phyloP scores from a whole-genome alignment of 306 rosid genomes.

The Casuarina equisetifolia region DNA sequence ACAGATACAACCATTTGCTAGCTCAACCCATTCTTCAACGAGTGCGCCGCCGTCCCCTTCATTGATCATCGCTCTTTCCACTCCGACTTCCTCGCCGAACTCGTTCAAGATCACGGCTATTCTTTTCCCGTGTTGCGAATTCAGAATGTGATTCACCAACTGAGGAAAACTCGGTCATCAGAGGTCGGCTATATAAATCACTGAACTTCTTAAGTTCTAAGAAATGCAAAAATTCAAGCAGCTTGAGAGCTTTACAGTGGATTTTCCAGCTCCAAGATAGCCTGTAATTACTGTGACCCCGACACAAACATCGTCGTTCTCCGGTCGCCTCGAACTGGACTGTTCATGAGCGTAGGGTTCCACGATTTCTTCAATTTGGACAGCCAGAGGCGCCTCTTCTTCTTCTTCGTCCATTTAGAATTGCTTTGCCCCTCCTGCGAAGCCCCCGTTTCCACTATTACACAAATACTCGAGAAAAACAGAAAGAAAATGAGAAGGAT shows the following conservation, averaged over 20 bases:
- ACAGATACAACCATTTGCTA: constrained; percentile 89
- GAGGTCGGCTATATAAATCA: not conserved
- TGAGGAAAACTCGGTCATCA: constrained; percentile 24
- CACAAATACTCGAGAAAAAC: too few species aligned
- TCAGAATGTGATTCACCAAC: constrained; percentile 83
- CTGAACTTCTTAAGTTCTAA: not conserved
- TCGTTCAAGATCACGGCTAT: constrained; percentile 94
- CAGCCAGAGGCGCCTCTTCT: constrained; percentile 77
- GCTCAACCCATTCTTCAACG: constrained; percentile 98
- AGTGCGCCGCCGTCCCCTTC: constrained; percentile 92
- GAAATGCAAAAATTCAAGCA: not conserved
- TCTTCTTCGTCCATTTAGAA: constrained; percentile 72
- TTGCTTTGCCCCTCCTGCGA: not conserved
- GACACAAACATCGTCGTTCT: constrained; percentile 45
- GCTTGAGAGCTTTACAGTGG: constrained; percentile 57
- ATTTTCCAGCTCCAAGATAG: constrained; percentile 94
- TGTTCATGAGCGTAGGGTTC: constrained; percentile 27
- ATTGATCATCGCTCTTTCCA: constrained; percentile 94
- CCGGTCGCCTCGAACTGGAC: not conserved
- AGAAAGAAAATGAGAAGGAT: too few species aligned
- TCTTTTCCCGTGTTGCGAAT: constrained; percentile 81
- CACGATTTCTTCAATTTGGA: constrained; percentile 48
- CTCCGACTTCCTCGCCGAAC: constrained; percentile 96
- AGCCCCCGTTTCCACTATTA: not conserved
- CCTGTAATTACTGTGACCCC: constrained; percentile 96